A percentile compares a stretch with the other conserved stretches of the same genome.
phyloP scores from a whole-genome alignment of 2,329 filamentous ascomycete genomes.

The Zasmidium angulare region DNA sequence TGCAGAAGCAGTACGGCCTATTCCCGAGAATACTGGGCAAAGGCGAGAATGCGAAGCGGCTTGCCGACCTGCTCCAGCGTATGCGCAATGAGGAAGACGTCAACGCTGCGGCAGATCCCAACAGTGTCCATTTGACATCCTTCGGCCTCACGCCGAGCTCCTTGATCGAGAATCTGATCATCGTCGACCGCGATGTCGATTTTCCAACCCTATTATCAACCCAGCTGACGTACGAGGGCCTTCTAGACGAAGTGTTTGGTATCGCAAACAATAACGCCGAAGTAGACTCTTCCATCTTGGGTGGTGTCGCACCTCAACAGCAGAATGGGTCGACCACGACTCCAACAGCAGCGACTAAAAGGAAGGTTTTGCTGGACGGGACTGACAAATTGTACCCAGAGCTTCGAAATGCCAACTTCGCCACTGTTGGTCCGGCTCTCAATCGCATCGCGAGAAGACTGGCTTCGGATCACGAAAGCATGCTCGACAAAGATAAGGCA shows the following conservation, averaged over 20 bases:
- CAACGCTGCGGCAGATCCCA: conserved; percentile 38
- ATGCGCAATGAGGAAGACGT: conserved; percentile 90
- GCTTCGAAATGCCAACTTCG: conserved; percentile 89
- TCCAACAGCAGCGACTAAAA: conserved; percentile 64
- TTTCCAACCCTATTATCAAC: conserved; percentile 89
- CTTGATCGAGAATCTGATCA: conserved; percentile 83
- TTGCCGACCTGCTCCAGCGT: conserved; percentile 81
- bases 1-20: conserved; percentile 87
- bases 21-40: conserved; percentile 95
- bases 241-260: conserved; percentile 90
- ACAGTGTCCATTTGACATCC: conserved; percentile 48
- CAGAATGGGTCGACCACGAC: conserved; percentile 34
- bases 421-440: conserved; percentile 82
- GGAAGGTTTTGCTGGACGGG: conserved; percentile 84
- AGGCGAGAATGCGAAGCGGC: conserved; percentile 85
- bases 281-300: conserved; percentile 85
- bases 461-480: conserved; percentile 82
- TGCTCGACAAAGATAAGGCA: conserved; percentile 70
- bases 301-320: conserved; percentile 59
- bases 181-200: conserved; percentile 94
- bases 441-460: conserved; percentile 89
- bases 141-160: conserved; percentile 80
- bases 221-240: conserved; percentile 92
- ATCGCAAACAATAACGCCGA: conserved; percentile 93
- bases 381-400: conserved; percentile 86